Evolutionary conservation across 176 grass and related monocot species (phyloP).

Genomic region (Triticum turgidum): DNA sequence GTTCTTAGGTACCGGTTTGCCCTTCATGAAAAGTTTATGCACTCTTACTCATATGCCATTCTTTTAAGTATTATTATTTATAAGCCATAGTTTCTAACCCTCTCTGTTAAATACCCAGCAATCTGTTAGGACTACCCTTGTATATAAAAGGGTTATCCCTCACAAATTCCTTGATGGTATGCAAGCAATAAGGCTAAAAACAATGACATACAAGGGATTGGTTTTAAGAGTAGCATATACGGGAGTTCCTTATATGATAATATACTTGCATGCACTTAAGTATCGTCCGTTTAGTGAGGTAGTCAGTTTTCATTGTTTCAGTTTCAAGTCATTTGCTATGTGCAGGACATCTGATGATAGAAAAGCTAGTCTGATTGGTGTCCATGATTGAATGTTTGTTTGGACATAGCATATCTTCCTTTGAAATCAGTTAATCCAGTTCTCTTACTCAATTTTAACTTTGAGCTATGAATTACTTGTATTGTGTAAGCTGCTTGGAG

Average conservation of each 20-base stretch:
- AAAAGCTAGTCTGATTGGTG: background rate
- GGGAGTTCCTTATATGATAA: background rate
- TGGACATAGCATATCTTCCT: slow-evolving; percentile 6
- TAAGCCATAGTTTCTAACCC: too few species aligned
- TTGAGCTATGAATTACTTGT: background rate
- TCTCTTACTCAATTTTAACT: background rate
- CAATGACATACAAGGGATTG: background rate
- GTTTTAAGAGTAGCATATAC: background rate
- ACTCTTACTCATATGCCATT: too few species aligned
- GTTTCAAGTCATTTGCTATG: slow-evolving; percentile 8
- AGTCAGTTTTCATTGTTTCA: background rate
- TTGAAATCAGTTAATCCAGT: background rate
- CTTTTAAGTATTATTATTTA: too few species aligned
- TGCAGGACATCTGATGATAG: background rate
- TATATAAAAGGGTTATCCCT: too few species aligned
- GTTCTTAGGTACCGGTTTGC: too few species aligned
- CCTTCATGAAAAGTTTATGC: too few species aligned
- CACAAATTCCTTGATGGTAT: too few species aligned
- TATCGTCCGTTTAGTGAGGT: background rate
- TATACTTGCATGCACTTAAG: background rate
- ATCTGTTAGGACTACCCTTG: too few species aligned
- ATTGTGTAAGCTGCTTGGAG: slow-evolving; percentile 19
- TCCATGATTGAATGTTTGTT: background rate
- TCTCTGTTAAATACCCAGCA: too few species aligned
- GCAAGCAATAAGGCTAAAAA: slow-evolving; percentile 1